Evolutionary conservation across 768 basidiomycete genomes (phyloP), one percentile per base, ranked within the genome.

Genomic region (Dendrothele bispora): DNA sequence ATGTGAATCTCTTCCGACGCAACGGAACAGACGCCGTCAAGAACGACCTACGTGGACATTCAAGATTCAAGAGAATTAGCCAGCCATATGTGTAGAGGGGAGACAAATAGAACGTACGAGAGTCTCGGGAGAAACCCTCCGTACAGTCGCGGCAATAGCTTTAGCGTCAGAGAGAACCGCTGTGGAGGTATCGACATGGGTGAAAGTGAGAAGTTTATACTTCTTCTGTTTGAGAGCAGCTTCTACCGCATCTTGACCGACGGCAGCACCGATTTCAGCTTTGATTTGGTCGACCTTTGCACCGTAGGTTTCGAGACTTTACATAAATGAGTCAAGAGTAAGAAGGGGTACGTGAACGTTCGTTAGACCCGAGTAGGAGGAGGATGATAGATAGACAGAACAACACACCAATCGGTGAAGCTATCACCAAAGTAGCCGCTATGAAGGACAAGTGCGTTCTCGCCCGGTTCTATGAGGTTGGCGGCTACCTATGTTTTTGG

Each of bases 11-110:
- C 93, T 64, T 98, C 97, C 56, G 87, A 91, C 5, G 91, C 97
- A 14, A 98, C 93, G 2, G 93, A 87, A 69, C 97, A 99, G 22
- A 99, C 97, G n/a, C 83, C 91, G 61, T 99, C 97, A 49, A 93
- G 74, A 7, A 89, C 73, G 35, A 93, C 73, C 86, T 88, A n/a
- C n/a, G n/a, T 48, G 20, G n/a, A 50, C 34, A 17, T 11, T 14
- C 38, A 37, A 45, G 21, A 51, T 54, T 46, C 20, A 5, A 46
- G 24, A 15, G 39, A 24, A n/a, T n/a, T n/a, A n/a, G n/a, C n/a
- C n/a, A n/a, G n/a, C n/a, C n/a, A n/a, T n/a, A n/a, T n/a, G n/a
- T 22, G 37, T 34, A 37, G 39, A 15, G 17, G 28, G 30, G 24
- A 14, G 14, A 30, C 20, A 30, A 29, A 43, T 45, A 28, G 7